These are phyloP conservation scores for Royoungia palumana DNA, from an alignment of 768 basidiomycete species.

Conservation along the genomic window DNA sequence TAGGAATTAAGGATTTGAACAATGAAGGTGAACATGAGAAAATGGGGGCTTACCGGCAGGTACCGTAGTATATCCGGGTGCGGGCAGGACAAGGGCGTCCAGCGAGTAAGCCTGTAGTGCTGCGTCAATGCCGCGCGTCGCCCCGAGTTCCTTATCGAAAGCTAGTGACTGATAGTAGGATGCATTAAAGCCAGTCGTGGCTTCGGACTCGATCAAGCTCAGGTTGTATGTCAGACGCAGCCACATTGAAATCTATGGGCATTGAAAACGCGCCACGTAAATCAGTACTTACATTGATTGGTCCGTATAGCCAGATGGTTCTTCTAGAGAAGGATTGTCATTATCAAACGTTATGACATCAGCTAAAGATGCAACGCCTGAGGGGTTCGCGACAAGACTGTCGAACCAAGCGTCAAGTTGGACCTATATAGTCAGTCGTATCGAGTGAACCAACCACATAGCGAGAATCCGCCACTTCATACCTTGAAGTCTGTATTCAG, in stretches of 20 bases:
- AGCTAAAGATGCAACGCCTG: slow-evolving; percentile 55
- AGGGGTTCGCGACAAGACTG: slow-evolving; percentile 48
- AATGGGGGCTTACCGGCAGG: slow-evolving; percentile 17
- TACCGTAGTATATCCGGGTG: slow-evolving; percentile 19
- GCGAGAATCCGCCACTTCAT: background rate
- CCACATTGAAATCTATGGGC: background rate
- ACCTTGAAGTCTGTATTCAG: slow-evolving; percentile 61
- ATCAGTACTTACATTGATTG: slow-evolving; percentile 36
- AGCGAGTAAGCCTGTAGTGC: slow-evolving; percentile 42
- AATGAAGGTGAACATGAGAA: background rate
- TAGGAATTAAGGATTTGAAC: background rate
- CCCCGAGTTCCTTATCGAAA: slow-evolving; percentile 45
- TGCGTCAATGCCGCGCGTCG: slow-evolving; percentile 53
- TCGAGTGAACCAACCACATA: background rate
- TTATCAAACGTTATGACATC: slow-evolving; percentile 57
- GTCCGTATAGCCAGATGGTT: slow-evolving; percentile 31
- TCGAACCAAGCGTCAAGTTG: slow-evolving; percentile 50
- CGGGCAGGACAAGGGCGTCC: slow-evolving; percentile 50
- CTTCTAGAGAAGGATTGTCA: slow-evolving; percentile 48
- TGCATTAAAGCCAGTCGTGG: slow-evolving; percentile 27
- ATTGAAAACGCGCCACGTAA: background rate
- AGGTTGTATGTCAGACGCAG: background rate
- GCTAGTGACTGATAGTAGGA: slow-evolving; percentile 45
- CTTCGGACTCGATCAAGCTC: slow-evolving; percentile 24
- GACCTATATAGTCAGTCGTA: slow-evolving; percentile 34